A percentile compares a stretch with the other conserved stretches of the same genome.
Evolutionary conservation across 352 stramenopile species (phyloP).

Genomic region (Globisporangium emineosum): DNA sequence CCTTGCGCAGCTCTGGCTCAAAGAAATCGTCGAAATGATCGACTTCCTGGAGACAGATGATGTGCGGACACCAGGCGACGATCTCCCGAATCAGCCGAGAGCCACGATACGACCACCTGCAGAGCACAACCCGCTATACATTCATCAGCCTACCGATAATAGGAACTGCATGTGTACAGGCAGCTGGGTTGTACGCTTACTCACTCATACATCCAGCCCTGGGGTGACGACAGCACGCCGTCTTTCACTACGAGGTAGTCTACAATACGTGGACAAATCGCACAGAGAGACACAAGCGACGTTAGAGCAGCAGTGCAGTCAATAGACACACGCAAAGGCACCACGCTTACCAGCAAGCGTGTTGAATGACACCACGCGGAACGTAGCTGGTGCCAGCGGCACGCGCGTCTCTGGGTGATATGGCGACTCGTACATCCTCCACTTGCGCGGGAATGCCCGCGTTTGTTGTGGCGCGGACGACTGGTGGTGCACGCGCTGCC

Average conservation of each 20-base stretch:
- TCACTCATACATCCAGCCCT: constrained; percentile 51
- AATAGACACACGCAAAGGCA: not conserved
- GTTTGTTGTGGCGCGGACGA: constrained; percentile 6
- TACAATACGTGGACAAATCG: constrained; percentile 15
- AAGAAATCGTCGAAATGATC: constrained; percentile 76
- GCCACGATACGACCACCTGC: constrained; percentile 48
- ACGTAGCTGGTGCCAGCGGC: constrained; percentile 30
- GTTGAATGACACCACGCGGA: constrained; percentile 72
- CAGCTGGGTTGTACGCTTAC: no score
- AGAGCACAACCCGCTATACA: not conserved
- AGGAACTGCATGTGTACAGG: no score
- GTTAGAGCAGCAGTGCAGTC: not conserved
- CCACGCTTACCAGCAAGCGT: constrained; percentile 49
- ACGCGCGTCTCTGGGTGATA: constrained; percentile 16
- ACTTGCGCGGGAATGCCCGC: constrained; percentile 30
- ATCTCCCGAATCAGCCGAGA: constrained; percentile 53
- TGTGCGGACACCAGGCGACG: constrained; percentile 34
- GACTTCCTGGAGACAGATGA: constrained; percentile 71
- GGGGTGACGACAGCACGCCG: constrained; percentile 19
- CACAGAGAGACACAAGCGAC: not conserved
- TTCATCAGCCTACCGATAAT: no score
- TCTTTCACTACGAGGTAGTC: constrained; percentile 57
- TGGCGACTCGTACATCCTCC: constrained; percentile 49
- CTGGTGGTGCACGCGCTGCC: not conserved
- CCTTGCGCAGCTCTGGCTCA: constrained; percentile 49